phyloP scores from a whole-genome alignment of 176 grass and related monocot genomes.

The Zoysia japonica region DNA sequence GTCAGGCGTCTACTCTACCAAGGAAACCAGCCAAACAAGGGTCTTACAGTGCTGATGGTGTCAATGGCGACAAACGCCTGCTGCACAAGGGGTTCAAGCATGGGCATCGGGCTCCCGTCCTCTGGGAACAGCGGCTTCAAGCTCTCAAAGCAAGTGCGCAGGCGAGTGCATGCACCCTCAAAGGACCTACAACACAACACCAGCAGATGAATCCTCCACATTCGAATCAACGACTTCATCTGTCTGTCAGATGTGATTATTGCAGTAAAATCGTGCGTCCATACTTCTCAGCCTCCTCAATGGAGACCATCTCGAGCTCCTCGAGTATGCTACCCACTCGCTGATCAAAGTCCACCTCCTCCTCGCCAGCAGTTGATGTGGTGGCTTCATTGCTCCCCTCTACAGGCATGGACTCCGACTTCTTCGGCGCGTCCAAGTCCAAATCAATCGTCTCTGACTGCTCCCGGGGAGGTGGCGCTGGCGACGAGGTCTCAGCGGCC shows the following conservation, averaged over 20 bases:
- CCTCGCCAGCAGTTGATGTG: slow-evolving; percentile 32
- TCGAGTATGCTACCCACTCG: slow-evolving; percentile 78
- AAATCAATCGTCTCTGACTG: slow-evolving; percentile 58
- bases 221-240: not conserved
- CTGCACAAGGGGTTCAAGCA: slow-evolving; percentile 75
- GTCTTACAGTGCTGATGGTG: slow-evolving; percentile 64
- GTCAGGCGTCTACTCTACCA: slow-evolving; percentile 21
- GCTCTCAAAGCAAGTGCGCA: slow-evolving; percentile 71
- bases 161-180: slow-evolving; percentile 59
- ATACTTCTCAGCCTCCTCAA: slow-evolving; percentile 91
- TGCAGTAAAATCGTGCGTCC: not conserved
- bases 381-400: not conserved
- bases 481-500: slow-evolving; percentile 17
- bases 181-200: slow-evolving; percentile 73
- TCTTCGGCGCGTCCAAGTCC: slow-evolving; percentile 56
- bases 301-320: slow-evolving; percentile 90
- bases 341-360: slow-evolving; percentile 71
- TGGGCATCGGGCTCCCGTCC: slow-evolving; percentile 63
- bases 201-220: slow-evolving; percentile 26
- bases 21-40: not conserved
- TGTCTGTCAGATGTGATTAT: not conserved
- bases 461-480: not conserved
- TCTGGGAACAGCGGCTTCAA: slow-evolving; percentile 72
- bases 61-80: slow-evolving; percentile 71
- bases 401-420: slow-evolving; percentile 40